Evolutionary conservation across 108 stramenopile species (phyloP).

Genomic region (Epipyxis sp.): DNA sequence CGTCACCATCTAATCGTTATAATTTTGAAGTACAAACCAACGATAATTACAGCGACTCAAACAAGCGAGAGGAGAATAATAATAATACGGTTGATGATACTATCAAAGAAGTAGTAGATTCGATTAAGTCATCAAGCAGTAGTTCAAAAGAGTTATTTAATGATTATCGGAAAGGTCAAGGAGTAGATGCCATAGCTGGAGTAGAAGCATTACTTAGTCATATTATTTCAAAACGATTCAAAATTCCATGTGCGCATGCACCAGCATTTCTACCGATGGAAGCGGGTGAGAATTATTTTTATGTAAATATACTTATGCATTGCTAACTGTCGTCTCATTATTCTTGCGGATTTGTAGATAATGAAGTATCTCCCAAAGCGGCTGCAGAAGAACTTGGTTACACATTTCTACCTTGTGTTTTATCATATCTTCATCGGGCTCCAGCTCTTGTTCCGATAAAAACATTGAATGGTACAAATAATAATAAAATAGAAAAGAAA

Average conservation of each 20-base stretch:
- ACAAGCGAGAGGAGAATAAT: not conserved
- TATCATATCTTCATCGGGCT: constrained; percentile 46
- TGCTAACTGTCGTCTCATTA: not conserved
- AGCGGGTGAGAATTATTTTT: too few relatives aligned
- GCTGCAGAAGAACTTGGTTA: constrained; percentile 52
- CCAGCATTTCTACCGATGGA: not conserved
- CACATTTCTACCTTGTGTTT: constrained; percentile 49
- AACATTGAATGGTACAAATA: too few relatives aligned
- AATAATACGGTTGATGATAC: too few relatives aligned
- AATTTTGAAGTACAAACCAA: too few relatives aligned
- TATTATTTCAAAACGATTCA: not conserved
- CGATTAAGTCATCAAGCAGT: too few relatives aligned
- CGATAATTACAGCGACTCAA: too few relatives aligned
- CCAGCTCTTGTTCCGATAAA: constrained; percentile 18
- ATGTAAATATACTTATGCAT: too few relatives aligned
- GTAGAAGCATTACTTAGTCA: constrained; percentile 3
- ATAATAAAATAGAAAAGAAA: not conserved
- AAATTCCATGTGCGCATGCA: constrained; percentile 18
- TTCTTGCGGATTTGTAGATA: constrained; percentile 33
- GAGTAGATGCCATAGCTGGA: constrained; percentile 10
- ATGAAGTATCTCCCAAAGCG: constrained; percentile 41
- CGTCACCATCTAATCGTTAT: too few relatives aligned
- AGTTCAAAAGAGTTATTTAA: constrained; percentile 3
- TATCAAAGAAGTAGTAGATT: too few relatives aligned
- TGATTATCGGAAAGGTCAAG: not conserved